Evolutionary conservation across 202 grass and related monocot genomes (phyloP), one percentile per base, ranked within the genome.

Genomic region (Carex sylvatica): DNA sequence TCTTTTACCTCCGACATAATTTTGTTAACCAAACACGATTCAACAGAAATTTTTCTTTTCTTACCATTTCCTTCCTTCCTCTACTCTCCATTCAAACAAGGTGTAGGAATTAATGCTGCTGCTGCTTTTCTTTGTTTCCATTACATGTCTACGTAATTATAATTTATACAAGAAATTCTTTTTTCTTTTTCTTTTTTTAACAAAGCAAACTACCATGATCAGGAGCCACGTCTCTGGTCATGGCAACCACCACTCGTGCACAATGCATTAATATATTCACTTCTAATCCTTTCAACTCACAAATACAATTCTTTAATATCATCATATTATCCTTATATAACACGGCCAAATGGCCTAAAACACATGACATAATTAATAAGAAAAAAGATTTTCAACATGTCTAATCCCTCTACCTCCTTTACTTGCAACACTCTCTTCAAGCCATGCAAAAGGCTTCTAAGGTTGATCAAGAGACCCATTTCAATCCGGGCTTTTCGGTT

Each of bases 401-500:
- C 81, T 6, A 79, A 78, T 22, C 52, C 84, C 15, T 60, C 55
- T 31, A 75, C 30, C 19, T 86, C 85, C 46, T 82, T 64, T 79
- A 71, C 88, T 78, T 64, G 78, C 53, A 86, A 85, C 83, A 81
- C 79, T 74, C 46, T 93, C 65, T 71, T 91, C 2, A 68, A 65
- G 19, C 60, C 89, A 73, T 90, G 89, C 83, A 60, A 69, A 70
- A 83, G 82, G 84, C 80, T 92, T 13, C 36, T 65, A 80, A 80
- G 78, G 72, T 49, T 90, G 70, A 75, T 90, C 86, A 89, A 85
- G 80, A 61, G 84, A 23, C 44, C 84, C 16, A 77, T 77, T 71
- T 82, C 86, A 64, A 60, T 88, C 75, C 75, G 70, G 72, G 79
- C 88, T 16, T 94, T 84, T 80, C 81, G 59, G 9, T 89, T 90